Percentiles rank a stretch among this genome's conserved stretches.
phyloP scores from a whole-genome alignment of 192 early-diverging fungal genomes.

The Coemansia sp. region DNA sequence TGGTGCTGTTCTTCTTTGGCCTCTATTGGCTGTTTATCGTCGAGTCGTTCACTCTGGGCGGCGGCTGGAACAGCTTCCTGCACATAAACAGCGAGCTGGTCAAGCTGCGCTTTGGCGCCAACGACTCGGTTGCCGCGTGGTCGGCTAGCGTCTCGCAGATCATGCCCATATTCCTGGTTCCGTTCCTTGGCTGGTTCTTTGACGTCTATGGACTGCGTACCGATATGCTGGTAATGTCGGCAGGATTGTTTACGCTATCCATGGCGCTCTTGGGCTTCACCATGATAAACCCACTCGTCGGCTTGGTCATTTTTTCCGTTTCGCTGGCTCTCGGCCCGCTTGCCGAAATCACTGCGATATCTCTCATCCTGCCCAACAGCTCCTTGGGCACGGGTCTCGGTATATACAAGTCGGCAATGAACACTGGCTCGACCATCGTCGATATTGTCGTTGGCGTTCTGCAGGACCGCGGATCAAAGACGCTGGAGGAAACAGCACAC shows the following conservation, averaged over 20 bases:
- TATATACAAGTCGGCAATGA: conserved; percentile 64
- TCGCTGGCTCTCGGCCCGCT: conserved; percentile 64
- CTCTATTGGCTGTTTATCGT: conserved; percentile 62
- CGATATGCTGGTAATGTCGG: conserved; percentile 39
- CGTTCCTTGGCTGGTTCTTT: conserved; percentile 69
- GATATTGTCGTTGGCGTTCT: conserved; percentile 62
- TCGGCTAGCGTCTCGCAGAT: conserved; percentile 68
- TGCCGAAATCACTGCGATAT: conserved; percentile 60
- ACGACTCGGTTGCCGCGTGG: conserved; percentile 64
- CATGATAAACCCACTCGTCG: conserved; percentile 55
- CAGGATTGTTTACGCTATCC: conserved; percentile 33
- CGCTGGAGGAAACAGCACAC: conserved; percentile 34
- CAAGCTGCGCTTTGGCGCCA: conserved; percentile 64
- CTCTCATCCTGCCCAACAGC: conserved; percentile 57
- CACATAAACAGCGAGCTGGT: conserved; percentile 74
- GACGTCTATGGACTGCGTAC: conserved; percentile 67
- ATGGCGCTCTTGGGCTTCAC: conserved; percentile 60
- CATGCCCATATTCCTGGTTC: conserved; percentile 67
- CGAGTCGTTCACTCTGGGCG: conserved; percentile 61
- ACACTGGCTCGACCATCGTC: conserved; percentile 61
- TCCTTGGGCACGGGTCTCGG: conserved; percentile 63
- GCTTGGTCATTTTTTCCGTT: conserved; percentile 57
- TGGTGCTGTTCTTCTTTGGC: conserved; percentile 59
- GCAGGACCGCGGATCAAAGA: conserved; percentile 53
- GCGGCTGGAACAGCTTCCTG: conserved; percentile 66